Percentiles rank a stretch among this genome's conserved stretches.
phyloP scores from a whole-genome alignment of 371 early-diverging fungal species.

The Apophysomyces elegans region DNA sequence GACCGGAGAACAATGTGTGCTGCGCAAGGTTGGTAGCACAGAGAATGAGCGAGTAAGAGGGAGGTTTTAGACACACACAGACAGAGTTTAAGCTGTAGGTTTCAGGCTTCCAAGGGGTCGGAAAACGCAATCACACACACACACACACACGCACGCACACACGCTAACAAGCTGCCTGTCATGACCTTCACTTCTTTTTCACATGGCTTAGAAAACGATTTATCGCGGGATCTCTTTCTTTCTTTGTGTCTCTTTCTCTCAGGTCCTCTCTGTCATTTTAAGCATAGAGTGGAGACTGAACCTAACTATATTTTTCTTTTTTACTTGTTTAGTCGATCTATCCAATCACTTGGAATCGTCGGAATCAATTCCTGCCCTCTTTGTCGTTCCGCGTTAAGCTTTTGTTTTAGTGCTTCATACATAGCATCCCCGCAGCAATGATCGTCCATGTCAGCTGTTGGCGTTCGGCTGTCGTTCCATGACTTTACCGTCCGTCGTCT shows the following conservation, averaged over 20 bases:
- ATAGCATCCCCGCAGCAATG: constrained; percentile 9
- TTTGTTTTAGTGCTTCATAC: constrained; percentile 7
- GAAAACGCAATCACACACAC: background rate
- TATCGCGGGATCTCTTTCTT: background rate
- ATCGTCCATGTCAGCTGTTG: constrained; percentile 4
- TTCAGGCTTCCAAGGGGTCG: constrained; percentile 7
- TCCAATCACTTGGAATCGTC: constrained; percentile 9
- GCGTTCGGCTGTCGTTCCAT: constrained; percentile 1
- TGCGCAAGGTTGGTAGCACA: constrained; percentile 7
- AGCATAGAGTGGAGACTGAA: too few relatives aligned
- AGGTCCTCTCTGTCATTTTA: background rate
- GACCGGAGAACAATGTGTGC: background rate
- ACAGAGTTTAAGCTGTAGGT: background rate
- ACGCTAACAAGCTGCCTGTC: background rate
- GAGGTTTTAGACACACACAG: too few relatives aligned
- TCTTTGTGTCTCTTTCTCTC: background rate
- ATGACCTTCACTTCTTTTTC: background rate
- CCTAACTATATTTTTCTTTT: background rate
- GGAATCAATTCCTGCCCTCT: background rate
- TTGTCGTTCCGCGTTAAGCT: constrained; percentile 11
- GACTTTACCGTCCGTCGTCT: background rate
- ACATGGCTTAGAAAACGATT: background rate
- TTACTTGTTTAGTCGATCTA: constrained; percentile 5
- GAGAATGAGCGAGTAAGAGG: background rate
- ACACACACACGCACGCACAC: too few relatives aligned